Evolutionary conservation across 257 asterid species (phyloP).

Genomic region (Paulownia fortunei): DNA sequence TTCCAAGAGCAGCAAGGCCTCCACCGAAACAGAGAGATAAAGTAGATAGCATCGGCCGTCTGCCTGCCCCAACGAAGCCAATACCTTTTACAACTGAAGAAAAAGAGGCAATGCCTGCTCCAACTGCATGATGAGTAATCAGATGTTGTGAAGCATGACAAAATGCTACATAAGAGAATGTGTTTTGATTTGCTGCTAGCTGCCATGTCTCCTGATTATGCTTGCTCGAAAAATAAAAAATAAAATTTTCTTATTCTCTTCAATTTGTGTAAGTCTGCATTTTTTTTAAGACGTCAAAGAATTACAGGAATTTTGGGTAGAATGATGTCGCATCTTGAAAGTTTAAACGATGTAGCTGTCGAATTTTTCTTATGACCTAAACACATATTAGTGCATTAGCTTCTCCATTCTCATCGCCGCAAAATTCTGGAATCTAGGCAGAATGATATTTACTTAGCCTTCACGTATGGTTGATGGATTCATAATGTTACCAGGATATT

Average conservation of each 20-base stretch:
- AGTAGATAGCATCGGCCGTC: slow-evolving; percentile 90
- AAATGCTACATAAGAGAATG: slow-evolving; percentile 4
- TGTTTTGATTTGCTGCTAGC: background rate
- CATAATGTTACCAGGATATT: no score
- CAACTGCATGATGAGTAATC: slow-evolving; percentile 35
- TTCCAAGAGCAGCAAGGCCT: slow-evolving; percentile 91
- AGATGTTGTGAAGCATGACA: slow-evolving; percentile 1
- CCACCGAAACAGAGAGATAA: slow-evolving; percentile 85
- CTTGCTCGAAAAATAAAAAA: background rate
- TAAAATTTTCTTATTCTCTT: background rate
- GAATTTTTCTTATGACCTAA: background rate
- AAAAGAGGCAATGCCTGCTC: slow-evolving; percentile 48
- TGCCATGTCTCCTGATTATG: background rate
- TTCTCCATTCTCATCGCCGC: background rate
- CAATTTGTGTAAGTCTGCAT: background rate
- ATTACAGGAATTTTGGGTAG: background rate
- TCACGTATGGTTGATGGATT: no score
- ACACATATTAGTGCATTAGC: background rate
- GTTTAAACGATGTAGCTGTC: background rate
- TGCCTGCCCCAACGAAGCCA: slow-evolving; percentile 93
- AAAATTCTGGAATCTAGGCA: no score
- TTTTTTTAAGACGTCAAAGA: background rate
- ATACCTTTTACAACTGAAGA: slow-evolving; percentile 68
- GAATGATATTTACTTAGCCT: no score
- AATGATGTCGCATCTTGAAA: background rate